Conservation (phyloP, 1,284 basidiomycete species). For the Microbotryum lychnidis-dioicae region DNA sequence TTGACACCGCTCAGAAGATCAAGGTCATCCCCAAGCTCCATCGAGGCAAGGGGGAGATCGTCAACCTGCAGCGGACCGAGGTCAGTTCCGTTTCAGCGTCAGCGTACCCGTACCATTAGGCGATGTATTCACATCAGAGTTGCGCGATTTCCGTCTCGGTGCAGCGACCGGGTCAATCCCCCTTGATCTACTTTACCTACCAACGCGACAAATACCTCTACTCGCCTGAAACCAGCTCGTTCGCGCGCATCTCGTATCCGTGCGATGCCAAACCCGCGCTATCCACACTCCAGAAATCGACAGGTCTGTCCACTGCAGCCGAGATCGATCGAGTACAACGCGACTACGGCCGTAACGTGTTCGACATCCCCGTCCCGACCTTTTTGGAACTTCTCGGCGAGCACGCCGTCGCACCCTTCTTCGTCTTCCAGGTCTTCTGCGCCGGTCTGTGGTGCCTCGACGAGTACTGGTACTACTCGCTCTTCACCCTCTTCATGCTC, state of each 20-base stretch:
- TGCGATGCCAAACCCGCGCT: conserved; percentile 66
- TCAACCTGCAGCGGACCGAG: conserved; percentile 60
- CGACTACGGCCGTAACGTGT: conserved; percentile 83
- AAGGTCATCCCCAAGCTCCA: conserved; percentile 77
- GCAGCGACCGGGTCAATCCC: conserved; percentile 44
- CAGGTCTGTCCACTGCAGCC: conserved; percentile 42
- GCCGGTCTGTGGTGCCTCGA: conserved; percentile 92
- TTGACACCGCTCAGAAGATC: conserved; percentile 70
- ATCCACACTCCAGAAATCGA: conserved; percentile 56
- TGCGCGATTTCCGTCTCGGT: no score
- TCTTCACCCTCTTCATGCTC: conserved; percentile 95
- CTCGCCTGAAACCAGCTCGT: conserved; percentile 54
- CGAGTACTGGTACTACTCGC: conserved; percentile 95
- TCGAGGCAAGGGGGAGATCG: conserved; percentile 85
- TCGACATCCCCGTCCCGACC: conserved; percentile 87
- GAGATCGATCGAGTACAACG: conserved; percentile 40
- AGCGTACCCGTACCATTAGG: background rate
- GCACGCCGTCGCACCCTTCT: conserved; percentile 89
- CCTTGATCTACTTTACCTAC: conserved; percentile 81
- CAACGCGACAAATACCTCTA: conserved; percentile 91
- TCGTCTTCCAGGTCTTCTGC: conserved; percentile 93
- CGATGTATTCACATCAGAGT: conserved; percentile 6
- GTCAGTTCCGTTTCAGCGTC: conserved; percentile 33
- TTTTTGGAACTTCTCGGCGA: conserved; percentile 81
- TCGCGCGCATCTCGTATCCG: conserved; percentile 82